These are phyloP conservation scores for Penicillium dipodomyicola DNA, from an alignment of 495 filamentous ascomycete species.

Conservation along the genomic window DNA sequence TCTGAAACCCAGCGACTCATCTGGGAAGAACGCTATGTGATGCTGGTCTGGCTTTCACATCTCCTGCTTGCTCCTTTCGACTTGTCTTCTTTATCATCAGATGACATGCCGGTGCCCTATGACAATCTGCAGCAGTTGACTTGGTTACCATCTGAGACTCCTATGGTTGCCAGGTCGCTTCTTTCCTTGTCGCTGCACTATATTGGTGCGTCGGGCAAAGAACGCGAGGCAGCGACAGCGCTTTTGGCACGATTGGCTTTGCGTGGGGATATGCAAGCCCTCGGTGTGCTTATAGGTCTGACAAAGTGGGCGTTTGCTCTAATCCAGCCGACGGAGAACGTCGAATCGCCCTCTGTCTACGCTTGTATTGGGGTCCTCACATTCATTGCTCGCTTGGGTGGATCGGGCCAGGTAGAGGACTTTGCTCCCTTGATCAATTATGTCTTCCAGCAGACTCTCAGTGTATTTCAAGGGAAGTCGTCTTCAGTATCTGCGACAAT, in stretches of 20 bases:
- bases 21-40: conserved; percentile 89
- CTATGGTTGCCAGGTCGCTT: conserved; percentile 67
- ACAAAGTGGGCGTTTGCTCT: conserved; percentile 64
- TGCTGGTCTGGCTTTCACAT: conserved; percentile 91
- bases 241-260: conserved; percentile 80
- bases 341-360: conserved; percentile 49
- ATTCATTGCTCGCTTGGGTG: conserved; percentile 71
- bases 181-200: conserved; percentile 67
- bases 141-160: conserved; percentile 46
- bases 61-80: conserved; percentile 92
- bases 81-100: conserved; percentile 75
- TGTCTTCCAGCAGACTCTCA: conserved; percentile 53
- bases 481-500: conserved; percentile 48
- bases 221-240: conserved; percentile 77
- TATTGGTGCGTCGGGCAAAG: conserved; percentile 74
- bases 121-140: conserved; percentile 23
- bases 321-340: conserved; percentile 41
- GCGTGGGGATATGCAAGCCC: conserved; percentile 79
- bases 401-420: conserved; percentile 51
- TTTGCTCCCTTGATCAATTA: conserved; percentile 49
- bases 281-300: conserved; percentile 64
- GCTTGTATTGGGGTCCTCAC: conserved; percentile 69
- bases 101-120: conserved; percentile 37
- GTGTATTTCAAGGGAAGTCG: conserved; percentile 35
- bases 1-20: conserved; percentile 37